A percentile compares a stretch with the other conserved stretches of the same genome.
These are phyloP conservation scores for Ceratocystis cacaofunesta DNA, from an alignment of 2,329 filamentous ascomycete species.

Conservation along the genomic window DNA sequence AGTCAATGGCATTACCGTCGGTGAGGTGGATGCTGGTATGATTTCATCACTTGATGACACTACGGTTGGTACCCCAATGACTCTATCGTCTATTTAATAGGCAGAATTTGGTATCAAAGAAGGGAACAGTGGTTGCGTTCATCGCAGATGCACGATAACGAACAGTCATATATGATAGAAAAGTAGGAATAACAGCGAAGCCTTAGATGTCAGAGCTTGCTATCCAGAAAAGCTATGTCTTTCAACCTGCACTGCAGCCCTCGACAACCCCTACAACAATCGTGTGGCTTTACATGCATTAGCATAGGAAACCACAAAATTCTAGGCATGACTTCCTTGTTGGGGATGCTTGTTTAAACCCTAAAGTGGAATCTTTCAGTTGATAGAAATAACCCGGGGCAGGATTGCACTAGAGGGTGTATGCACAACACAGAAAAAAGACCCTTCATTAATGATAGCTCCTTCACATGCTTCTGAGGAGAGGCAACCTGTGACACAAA, in stretches of 20 bases:
- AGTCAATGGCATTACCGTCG: constrained; percentile 16
- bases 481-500: neutral
- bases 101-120: neutral
- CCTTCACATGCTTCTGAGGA: neutral
- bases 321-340: neutral
- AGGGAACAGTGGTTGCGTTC: neutral
- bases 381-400: neutral
- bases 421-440: neutral
- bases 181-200: too few species aligned
- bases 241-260: too few species aligned
- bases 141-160: neutral
- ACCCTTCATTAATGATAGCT: neutral
- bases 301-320: too few species aligned
- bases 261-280: too few species aligned
- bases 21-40: constrained; percentile 16
- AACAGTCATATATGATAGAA: too few species aligned
- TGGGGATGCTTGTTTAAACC: neutral
- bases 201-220: too few species aligned
- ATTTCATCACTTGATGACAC: constrained; percentile 13
- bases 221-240: too few species aligned
- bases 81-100: neutral
- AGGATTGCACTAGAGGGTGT: neutral
- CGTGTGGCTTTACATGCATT: neutral
- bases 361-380: neutral
- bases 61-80: neutral